Evolutionary conservation across 805 yeast genomes (phyloP), one percentile per base, ranked within the genome.

Genomic region (Candida nonsorbophila): DNA sequence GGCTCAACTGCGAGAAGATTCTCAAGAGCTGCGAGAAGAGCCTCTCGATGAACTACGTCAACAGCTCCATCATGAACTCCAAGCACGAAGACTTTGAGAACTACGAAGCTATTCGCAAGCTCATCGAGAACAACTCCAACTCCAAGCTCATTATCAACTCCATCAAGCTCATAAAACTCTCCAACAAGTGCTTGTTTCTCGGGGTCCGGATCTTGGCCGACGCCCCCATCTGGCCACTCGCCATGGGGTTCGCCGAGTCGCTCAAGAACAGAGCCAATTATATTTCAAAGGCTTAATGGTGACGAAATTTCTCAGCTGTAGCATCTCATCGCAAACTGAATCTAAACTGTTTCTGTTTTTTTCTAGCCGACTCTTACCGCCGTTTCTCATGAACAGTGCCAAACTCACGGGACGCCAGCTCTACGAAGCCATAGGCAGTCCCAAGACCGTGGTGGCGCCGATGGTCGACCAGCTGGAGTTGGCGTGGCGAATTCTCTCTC

Each of bases 391-490:
- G n/a, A n/a, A n/a, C n/a, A n/a, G n/a, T n/a, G 10, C 20, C 9
- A 18, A 18, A 18, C 19, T 30, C 4, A 22, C 31, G 11, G 97
- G 97, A 1, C 67, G 94, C 36, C 76, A 72, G 27, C 69, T 92
- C 2, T 90, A 62, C 51, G 69, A 83, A 24, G 56, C 72, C 9
- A 62, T 90, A 10, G 92, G 92, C 0, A 46, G 58, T 14, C 98
- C 98, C 3, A 73, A 67, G 28, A 84, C 82, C 40, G 79, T 92
- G 15, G 92, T 92, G 13, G 98, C 97, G 3, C 99, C 99, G 2
- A 90, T 92, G 97, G 99, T 92, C 12, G 99, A 92, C 54, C 97
- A 87, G 42, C 79, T 90, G 3, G 99, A 92, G 49, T 67, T 92
- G 12, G 97, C 95, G 2, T 92, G 97, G 97, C 69, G 99, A 40